Conservation (phyloP, 768 basidiomycete species). For the Psilocybe cyanescens region DNA sequence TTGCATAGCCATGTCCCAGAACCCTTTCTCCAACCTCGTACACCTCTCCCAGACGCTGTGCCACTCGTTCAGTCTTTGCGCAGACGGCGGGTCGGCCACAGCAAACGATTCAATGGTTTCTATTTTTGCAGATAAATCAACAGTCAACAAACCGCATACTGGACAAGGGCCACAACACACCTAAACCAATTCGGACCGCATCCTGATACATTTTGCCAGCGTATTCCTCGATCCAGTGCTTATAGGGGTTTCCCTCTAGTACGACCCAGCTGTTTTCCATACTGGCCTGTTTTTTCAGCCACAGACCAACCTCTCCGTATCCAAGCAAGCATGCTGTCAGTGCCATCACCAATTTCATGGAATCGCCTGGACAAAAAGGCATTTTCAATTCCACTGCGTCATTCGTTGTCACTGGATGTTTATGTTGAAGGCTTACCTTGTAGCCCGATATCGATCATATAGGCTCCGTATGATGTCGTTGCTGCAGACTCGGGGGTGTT, state of each 20-base stretch:
- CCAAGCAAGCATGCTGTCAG: conserved; percentile 87
- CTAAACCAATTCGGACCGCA: conserved; percentile 75
- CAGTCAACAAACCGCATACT: not conserved
- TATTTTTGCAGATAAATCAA: conserved; percentile 29
- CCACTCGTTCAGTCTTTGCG: conserved; percentile 65
- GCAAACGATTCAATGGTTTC: conserved; percentile 77
- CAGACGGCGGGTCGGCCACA: conserved; percentile 64
- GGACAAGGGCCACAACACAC: conserved; percentile 42
- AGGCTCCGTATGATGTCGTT: conserved; percentile 87
- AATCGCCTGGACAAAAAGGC: conserved; percentile 53
- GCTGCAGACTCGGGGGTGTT: conserved; percentile 66
- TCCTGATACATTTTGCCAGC: conserved; percentile 68
- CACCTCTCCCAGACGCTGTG: conserved; percentile 74
- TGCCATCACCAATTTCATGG: conserved; percentile 74
- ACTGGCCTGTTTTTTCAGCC: conserved; percentile 65
- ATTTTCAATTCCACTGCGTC: not conserved
- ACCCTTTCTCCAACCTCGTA: conserved; percentile 76
- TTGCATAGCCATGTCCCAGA: conserved; percentile 76
- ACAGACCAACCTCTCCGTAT: conserved; percentile 90
- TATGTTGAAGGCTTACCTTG: conserved; percentile 46
- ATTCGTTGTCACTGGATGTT: no score
- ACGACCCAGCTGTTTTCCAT: conserved; percentile 56
- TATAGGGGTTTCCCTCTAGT: conserved; percentile 74
- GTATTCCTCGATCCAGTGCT: conserved; percentile 81
- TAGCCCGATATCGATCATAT: conserved; percentile 78